A percentile compares a stretch with the other conserved stretches of the same genome.
These are phyloP conservation scores for Kwoniella heveanensis DNA, from an alignment of 768 basidiomycete genomes.

Conservation along the genomic window DNA sequence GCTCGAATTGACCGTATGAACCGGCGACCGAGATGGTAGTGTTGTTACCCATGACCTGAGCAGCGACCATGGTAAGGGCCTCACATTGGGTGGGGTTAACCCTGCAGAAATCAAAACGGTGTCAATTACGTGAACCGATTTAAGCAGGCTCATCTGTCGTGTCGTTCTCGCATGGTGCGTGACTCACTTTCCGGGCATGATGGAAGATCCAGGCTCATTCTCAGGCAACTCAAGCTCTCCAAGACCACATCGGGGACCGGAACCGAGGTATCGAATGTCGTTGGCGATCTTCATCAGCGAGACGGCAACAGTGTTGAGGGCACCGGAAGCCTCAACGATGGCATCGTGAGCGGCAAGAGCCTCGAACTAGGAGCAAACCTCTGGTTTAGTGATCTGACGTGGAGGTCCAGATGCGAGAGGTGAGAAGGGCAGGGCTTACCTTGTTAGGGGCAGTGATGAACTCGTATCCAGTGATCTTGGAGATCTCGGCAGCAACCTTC, in stretches of 20 bases:
- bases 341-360: constrained; percentile 98
- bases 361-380: constrained; percentile 69
- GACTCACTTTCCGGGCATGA: constrained; percentile 90
- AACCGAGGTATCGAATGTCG: constrained; percentile 95
- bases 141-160: no score
- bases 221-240: constrained; percentile 93
- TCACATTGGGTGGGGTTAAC: constrained; percentile 99
- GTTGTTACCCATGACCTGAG: constrained; percentile 98
- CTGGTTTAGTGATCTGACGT: background rate
- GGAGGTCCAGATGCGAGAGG: background rate
- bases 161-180: no score
- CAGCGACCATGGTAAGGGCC: constrained; percentile 97
- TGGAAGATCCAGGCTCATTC: constrained; percentile 98
- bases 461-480: constrained; percentile 81
- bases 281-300: constrained; percentile 99
- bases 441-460: constrained; percentile 99
- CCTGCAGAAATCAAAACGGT: constrained; percentile 17
- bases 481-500: constrained; percentile 87
- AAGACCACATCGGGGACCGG: constrained; percentile 94
- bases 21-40: constrained; percentile 89
- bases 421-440: constrained; percentile 58
- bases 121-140: no score
- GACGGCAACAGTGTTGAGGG: constrained; percentile 92
- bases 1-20: constrained; percentile 95
- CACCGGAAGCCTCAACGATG: constrained; percentile 94